These are phyloP conservation scores for Alternaria conjuncta DNA, from an alignment of 2,329 filamentous ascomycete genomes.

Conservation along the genomic window DNA sequence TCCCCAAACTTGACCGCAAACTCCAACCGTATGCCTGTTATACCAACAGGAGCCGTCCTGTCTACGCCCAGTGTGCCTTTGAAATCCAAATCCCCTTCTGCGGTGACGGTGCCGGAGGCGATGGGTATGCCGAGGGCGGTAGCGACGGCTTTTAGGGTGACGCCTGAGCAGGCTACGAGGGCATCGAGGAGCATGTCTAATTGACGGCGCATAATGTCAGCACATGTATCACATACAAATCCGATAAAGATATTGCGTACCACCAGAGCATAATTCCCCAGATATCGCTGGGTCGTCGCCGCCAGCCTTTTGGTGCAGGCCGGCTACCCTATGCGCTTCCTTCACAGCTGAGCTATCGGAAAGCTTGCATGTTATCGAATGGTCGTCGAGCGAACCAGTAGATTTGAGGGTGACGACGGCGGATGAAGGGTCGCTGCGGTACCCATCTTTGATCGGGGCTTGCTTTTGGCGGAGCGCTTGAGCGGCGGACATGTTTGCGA, in stretches of 20 bases:
- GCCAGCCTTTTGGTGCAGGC: constrained; percentile 57
- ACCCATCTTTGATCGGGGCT: constrained; percentile 57
- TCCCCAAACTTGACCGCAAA: constrained; percentile 52
- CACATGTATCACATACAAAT: background rate
- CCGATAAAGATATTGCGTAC: background rate
- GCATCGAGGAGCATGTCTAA: constrained; percentile 57
- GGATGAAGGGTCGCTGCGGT: constrained; percentile 52
- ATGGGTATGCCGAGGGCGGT: constrained; percentile 56
- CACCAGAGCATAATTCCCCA: constrained; percentile 58
- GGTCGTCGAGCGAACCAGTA: constrained; percentile 52
- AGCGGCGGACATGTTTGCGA: constrained; percentile 33
- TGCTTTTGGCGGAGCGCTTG: constrained; percentile 55
- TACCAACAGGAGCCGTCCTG: constrained; percentile 54
- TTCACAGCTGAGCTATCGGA: constrained; percentile 50
- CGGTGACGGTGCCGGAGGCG: constrained; percentile 50
- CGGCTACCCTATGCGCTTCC: constrained; percentile 53
- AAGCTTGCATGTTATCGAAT: constrained; percentile 57
- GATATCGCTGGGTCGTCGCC: constrained; percentile 52
- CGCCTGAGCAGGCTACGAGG: constrained; percentile 58
- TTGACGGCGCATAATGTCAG: background rate
- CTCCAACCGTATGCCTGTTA: constrained; percentile 54
- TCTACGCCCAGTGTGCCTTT: constrained; percentile 59
- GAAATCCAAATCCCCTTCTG: constrained; percentile 59
- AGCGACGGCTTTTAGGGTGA: constrained; percentile 59
- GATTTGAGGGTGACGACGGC: constrained; percentile 57